phyloP scores from a whole-genome alignment of 2,329 filamentous ascomycete genomes.

The Fusarium dlaminii region DNA sequence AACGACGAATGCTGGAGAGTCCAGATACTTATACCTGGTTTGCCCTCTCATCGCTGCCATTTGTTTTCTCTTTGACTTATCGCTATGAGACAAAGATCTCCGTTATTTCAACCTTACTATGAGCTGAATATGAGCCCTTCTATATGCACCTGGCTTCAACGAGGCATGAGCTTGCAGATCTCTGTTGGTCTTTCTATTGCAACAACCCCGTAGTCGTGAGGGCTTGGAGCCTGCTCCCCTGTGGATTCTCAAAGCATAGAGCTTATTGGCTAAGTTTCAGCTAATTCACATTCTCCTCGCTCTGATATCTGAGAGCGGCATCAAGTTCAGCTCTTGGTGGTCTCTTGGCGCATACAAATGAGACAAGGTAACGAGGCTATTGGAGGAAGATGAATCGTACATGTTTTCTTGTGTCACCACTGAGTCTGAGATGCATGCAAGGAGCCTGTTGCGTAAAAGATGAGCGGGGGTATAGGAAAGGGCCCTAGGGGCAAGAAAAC shows the following conservation, averaged over 20 bases:
- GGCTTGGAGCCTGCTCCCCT: too few species aligned
- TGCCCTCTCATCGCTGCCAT: too few species aligned
- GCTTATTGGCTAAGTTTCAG: neutral
- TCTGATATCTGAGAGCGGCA: neutral
- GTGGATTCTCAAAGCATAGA: too few species aligned
- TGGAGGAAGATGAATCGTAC: neutral
- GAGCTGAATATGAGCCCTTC: too few species aligned
- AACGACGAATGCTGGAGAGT: fast-evolving
- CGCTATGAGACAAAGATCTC: neutral
- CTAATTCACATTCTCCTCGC: neutral
- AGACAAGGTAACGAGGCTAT: too few species aligned
- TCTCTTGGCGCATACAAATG: neutral
- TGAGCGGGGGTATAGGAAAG: neutral
- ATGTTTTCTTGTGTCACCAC: neutral
- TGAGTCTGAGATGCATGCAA: neutral
- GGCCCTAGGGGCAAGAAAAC: fast-evolving
- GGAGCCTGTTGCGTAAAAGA: neutral
- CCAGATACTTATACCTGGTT: neutral
- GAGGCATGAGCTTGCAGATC: too few species aligned
- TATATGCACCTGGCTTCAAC: neutral
- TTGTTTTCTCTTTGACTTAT: neutral
- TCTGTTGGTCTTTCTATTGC: too few species aligned
- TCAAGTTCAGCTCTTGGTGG: neutral
- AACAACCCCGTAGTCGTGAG: neutral
- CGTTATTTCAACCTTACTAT: neutral